phyloP scores from a whole-genome alignment of 2,329 filamentous ascomycete genomes.

The Trichoderma koningiopsis region DNA sequence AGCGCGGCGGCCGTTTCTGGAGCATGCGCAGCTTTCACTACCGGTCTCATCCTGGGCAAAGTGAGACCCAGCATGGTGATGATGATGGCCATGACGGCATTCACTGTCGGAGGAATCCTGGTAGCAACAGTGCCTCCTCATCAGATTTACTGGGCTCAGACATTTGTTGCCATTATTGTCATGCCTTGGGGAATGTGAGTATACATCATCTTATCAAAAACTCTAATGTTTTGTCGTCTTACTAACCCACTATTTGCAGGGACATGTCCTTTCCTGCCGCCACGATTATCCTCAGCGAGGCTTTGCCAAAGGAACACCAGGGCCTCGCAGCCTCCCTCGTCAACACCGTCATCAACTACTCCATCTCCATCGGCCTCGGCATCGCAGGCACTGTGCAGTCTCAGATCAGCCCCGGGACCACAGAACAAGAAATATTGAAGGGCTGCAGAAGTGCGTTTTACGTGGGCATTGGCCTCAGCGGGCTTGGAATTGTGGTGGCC shows the following conservation, averaged over 20 bases:
- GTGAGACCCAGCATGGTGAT: conserved; percentile 40
- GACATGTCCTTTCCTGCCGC: conserved; percentile 65
- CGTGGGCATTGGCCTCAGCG: conserved; percentile 26
- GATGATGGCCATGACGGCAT: conserved; percentile 45
- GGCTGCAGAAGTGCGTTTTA: conserved; percentile 40
- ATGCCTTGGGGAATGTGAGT: conserved; percentile 25
- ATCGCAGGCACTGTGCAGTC: conserved; percentile 58
- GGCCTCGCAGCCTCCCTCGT: conserved; percentile 53
- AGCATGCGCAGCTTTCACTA: conserved; percentile 46
- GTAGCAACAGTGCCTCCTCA: conserved; percentile 48
- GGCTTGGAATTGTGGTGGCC: background rate
- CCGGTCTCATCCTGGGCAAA: conserved; percentile 37
- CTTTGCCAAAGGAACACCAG: conserved; percentile 44
- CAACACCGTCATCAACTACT: conserved; percentile 65
- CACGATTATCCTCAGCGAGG: conserved; percentile 57
- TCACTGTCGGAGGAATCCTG: conserved; percentile 43
- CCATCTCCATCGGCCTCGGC: conserved; percentile 62
- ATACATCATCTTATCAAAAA: background rate
- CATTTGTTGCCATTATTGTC: conserved; percentile 49
- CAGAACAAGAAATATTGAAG: conserved; percentile 26
- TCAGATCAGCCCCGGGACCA: conserved; percentile 34
- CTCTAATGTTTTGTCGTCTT: conserved; percentile 25
- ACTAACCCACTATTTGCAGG: conserved; percentile 44
- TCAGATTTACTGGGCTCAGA: conserved; percentile 63
- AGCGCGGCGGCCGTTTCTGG: conserved; percentile 41